Evolutionary conservation across 164 flowering plant genomes (phyloP).

Genomic region (Echeveria elegans): DNA sequence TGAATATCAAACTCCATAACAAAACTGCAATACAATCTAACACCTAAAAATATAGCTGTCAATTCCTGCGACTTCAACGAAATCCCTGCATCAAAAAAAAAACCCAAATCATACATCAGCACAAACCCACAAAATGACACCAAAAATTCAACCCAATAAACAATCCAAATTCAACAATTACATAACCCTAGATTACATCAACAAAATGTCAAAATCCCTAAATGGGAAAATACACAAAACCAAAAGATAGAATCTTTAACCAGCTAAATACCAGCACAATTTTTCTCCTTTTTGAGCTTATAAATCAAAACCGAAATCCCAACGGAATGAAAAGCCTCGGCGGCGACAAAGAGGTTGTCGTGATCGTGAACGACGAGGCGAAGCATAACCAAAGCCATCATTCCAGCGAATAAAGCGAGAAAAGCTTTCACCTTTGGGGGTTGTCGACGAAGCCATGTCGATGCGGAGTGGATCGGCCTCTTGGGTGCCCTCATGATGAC

Average conservation of each 20-base stretch:
- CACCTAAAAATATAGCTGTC: conserved; percentile 58
- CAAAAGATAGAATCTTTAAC: no score
- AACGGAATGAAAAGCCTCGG: conserved; percentile 65
- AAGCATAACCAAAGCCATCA: conserved; percentile 50
- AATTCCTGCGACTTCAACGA: conserved; percentile 61
- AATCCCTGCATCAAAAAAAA: conserved; percentile 31
- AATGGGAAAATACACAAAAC: neutral
- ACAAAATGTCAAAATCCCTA: neutral
- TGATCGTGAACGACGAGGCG: conserved; percentile 60
- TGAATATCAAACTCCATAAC: conserved; percentile 72
- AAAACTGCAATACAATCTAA: conserved; percentile 60
- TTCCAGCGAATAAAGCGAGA: conserved; percentile 49
- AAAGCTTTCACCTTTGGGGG: conserved; percentile 76
- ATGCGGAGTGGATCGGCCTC: conserved; percentile 51
- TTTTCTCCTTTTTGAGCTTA: conserved; percentile 57
- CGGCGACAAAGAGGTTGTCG: conserved; percentile 67
- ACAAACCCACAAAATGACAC: no score
- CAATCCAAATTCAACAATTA: neutral
- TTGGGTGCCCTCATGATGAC: conserved; percentile 4
- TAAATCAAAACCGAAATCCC: conserved; percentile 59
- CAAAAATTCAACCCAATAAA: neutral
- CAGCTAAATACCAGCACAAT: no score
- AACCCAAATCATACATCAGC: neutral
- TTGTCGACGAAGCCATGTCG: conserved; percentile 55
- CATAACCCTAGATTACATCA: neutral